Evolutionary conservation across 1,284 basidiomycete genomes (phyloP), one percentile per base, ranked within the genome.

Genomic region (Mycena sp.): DNA sequence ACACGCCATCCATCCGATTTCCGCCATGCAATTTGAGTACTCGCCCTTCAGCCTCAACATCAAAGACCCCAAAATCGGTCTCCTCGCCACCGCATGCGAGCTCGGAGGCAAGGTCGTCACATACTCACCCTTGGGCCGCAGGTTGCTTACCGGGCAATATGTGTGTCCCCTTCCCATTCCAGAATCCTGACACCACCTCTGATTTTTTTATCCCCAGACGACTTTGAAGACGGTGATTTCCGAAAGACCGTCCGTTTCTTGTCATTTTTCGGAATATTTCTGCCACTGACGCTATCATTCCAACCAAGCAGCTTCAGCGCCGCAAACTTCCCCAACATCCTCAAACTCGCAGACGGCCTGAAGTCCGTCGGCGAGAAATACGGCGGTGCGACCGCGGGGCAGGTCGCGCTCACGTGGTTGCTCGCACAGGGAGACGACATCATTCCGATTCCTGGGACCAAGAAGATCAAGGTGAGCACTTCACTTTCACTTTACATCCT

Each of bases 401-500:
- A 90, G 72, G 76, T 88, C 19, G 73, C 80, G 1, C 76, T 90
- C 9, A 86, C 88, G 0, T 91, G 88, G 87, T 63, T 88, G 16
- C 76, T 86, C 28, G 81, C 80, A 14, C 85, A 84, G 74, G 84
- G 82, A 12, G 73, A 78, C 19, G 81, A 85, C 64, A 76, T 87
- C 63, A 56, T 62, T 28, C 43, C 59, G 7, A 61, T 61, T 23
- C 59, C 59, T 9, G 50, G 59, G 17, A 61, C 58, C 3, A 61
- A 52, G 50, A 45, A 46, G 43, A 52, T 61, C 51, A 61, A 61
- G 58, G 58, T 59, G n/a, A n/a, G n/a, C n/a, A n/a, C n/a, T n/a
- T n/a, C n/a, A n/a, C n/a, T n/a, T n/a, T n/a, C n/a, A n/a, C n/a
- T n/a, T n/a, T n/a, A n/a, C n/a, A n/a, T n/a, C n/a, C n/a, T n/a